Conservation (phyloP, 2,329 filamentous ascomycete species). For the Aspergillus glaucus region DNA sequence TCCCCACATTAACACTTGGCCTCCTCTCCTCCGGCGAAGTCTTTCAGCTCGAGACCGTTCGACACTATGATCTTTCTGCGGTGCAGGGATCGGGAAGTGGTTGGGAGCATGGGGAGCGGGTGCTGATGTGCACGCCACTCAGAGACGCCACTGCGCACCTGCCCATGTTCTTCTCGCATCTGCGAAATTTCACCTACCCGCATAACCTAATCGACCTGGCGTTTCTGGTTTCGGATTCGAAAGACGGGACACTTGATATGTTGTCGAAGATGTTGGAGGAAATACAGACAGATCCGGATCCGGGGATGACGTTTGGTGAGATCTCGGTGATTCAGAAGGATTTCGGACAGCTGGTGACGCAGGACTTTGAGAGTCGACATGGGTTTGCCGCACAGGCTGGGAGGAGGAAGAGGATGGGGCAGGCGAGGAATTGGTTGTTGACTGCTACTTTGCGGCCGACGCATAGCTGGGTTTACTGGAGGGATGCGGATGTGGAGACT, state of each 20-base stretch:
- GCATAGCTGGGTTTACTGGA: slow-evolving; percentile 99
- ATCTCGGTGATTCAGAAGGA: slow-evolving; percentile 98
- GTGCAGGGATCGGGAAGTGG: slow-evolving; percentile 86
- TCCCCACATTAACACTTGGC: slow-evolving; percentile 61
- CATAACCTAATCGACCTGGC: slow-evolving; percentile 94
- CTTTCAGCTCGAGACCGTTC: slow-evolving; percentile 83
- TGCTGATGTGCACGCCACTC: slow-evolving; percentile 87
- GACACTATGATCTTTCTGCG: slow-evolving; percentile 92
- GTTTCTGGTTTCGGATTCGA: slow-evolving; percentile 95
- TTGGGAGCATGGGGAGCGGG: slow-evolving; percentile 94
- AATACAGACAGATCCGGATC: slow-evolving; percentile 73
- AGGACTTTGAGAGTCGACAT: slow-evolving; percentile 95
- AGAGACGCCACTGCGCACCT: slow-evolving; percentile 88
- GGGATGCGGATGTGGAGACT: slow-evolving; percentile 96
- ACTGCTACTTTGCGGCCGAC: slow-evolving; percentile 89
- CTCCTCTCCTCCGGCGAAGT: slow-evolving; percentile 62
- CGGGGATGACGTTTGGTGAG: slow-evolving; percentile 81
- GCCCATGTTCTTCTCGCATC: slow-evolving; percentile 97
- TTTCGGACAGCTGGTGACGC: slow-evolving; percentile 95
- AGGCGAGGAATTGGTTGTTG: slow-evolving; percentile 93
- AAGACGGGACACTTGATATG: slow-evolving; percentile 76
- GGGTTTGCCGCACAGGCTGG: slow-evolving; percentile 94
- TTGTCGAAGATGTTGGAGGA: slow-evolving; percentile 69
- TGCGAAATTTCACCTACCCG: slow-evolving; percentile 93
- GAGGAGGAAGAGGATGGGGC: slow-evolving; percentile 92